Evolutionary conservation across 768 basidiomycete species (phyloP), one percentile per base, ranked within the genome.

Genomic region (Naganishia vishniacii): DNA sequence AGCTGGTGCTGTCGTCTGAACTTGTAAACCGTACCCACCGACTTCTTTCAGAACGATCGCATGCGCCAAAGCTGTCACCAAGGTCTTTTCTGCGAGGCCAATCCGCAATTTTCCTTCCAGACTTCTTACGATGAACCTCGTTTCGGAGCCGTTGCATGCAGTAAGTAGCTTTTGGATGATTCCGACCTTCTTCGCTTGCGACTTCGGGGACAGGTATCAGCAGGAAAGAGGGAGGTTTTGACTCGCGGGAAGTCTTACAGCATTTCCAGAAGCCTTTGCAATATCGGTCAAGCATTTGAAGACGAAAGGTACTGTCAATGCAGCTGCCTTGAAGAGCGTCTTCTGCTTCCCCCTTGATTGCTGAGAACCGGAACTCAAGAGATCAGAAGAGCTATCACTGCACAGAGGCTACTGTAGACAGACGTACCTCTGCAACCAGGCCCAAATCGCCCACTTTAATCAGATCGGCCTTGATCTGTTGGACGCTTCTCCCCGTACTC

Each of bases 21-120:
- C 8, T 15, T 15, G 15, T 37, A 15, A 34, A 13, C 4, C 3
- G 6, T 28, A 64, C 69, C 65, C 67, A 75, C 76, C 89, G 67
- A 84, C 82, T 74, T 91, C 88, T 23, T 87, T 88, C 31, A 94
- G 80, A 28, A 93, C 89, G 28, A 84, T 83, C 13, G 94, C 94
- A 73, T 91, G 91, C 0, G 94, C 89, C 41, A 99, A 80, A n/a
- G 92, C 88, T 37, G 94, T 88, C 47, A 98, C 81, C n/a, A 95
- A 87, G 0, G 92, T 93, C 61, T 90, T 86, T 75, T 98, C 95
- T 7, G 95, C 95, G 73, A 97, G 88, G 44, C 95, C 91, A 73
- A 99, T 98, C 15, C 95, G 84, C 40, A 99, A 83, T 77, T 99
- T 99, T 65, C 95, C 95, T 79, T 97, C 93, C 68, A 97, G 79